Evolutionary conservation across 2,329 filamentous ascomycete genomes (phyloP).

Genomic region (Pseudocercospora pini-densiflorae): DNA sequence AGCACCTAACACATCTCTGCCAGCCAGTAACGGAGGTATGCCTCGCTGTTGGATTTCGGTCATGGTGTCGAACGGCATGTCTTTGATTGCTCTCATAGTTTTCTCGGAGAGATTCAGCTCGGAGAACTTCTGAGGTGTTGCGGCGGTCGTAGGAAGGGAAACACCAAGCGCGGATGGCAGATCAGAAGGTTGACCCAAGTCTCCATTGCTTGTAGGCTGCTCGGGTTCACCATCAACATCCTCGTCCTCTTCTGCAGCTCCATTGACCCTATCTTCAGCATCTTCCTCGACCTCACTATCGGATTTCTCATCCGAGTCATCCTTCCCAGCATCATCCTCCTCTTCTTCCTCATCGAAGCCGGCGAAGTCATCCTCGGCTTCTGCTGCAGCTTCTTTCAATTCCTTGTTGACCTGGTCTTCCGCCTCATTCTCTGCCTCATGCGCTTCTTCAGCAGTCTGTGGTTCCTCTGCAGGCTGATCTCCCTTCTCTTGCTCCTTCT

Average conservation of each 20-base stretch:
- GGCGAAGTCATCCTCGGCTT: constrained; percentile 21
- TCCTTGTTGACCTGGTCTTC: constrained; percentile 39
- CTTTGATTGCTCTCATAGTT: constrained; percentile 83
- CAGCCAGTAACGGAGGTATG: constrained; percentile 86
- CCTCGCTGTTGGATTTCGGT: constrained; percentile 89
- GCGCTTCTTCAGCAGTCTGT: constrained; percentile 8
- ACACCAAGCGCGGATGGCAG: constrained; percentile 62
- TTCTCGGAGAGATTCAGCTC: constrained; percentile 86
- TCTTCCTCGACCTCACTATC: constrained; percentile 40
- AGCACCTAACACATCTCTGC: constrained; percentile 89
- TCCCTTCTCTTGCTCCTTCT: constrained; percentile 19
- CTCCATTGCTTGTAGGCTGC: constrained; percentile 26
- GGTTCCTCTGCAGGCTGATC: not conserved
- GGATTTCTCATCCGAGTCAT: constrained; percentile 41
- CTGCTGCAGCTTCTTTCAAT: constrained; percentile 32
- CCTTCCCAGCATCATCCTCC: constrained; percentile 20
- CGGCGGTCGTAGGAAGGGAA: constrained; percentile 62
- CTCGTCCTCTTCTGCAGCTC: constrained; percentile 39
- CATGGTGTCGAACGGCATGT: constrained; percentile 95
- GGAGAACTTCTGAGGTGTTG: constrained; percentile 71
- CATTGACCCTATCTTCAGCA: constrained; percentile 22
- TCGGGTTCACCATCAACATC: constrained; percentile 37
- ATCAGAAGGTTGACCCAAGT: constrained; percentile 49
- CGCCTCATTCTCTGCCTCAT: constrained; percentile 27
- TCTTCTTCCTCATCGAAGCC: constrained; percentile 21